phyloP scores from a whole-genome alignment of 768 basidiomycete genomes.

The Suillus subluteus region DNA sequence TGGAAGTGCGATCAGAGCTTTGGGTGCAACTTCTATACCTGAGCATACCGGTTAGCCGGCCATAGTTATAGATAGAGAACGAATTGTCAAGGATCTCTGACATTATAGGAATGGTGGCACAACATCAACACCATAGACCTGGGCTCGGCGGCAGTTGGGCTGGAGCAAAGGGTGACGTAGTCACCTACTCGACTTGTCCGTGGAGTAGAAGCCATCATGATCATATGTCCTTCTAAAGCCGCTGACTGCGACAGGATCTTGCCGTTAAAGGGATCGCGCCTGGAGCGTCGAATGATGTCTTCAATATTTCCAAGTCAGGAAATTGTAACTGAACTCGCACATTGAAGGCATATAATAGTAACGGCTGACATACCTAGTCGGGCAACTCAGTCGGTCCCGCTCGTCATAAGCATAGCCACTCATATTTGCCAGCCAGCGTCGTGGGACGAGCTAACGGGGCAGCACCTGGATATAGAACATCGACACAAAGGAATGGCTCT shows the following conservation, averaged over 20 bases:
- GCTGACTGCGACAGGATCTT: background rate
- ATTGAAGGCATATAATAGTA: background rate
- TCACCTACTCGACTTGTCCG: background rate
- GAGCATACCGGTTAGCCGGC: background rate
- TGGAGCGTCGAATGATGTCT: background rate
- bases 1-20: background rate
- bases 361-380: background rate
- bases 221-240: background rate
- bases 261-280: background rate
- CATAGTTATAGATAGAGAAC: background rate
- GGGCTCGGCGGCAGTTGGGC: background rate
- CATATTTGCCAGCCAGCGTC: background rate
- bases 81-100: background rate
- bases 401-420: background rate
- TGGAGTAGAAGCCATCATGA: background rate
- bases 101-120: too few relatives aligned
- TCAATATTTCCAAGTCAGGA: background rate
- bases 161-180: background rate
- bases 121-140: background rate
- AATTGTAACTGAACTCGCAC: background rate
- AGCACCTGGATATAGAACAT: constrained; percentile 2
- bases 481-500: background rate
- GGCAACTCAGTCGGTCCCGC: constrained; percentile 5
- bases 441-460: background rate
- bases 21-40: background rate